Evolutionary conservation across 208 protist genomes (phyloP), one percentile per base, ranked within the genome.

Genomic region (Trypanosoma avium): DNA sequence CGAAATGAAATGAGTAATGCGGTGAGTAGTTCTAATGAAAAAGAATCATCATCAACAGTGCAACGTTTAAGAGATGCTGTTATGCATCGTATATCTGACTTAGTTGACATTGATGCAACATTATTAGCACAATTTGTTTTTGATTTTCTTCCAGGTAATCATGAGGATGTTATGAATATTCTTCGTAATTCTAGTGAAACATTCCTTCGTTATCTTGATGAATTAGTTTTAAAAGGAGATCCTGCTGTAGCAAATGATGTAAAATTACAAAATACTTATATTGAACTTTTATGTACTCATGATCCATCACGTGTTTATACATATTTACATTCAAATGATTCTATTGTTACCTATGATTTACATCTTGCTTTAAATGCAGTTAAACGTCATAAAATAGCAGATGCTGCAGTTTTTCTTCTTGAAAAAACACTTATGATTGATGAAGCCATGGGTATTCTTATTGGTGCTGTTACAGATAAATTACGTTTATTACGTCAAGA

Each of bases 241-340:
- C 49, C 57, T 22, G 35, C 40, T 0, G 75, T 86, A 8, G 50
- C 67, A 45, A 74, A 45, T 27, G 83, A 94, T 65, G 64, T 81
- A 46, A 75, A 72, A 32, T 54, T 94, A 53, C 88, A 94, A 63
- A 88, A 90, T 63, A 82, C 70, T 4, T 94, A 92, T 73, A 92
- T 94, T 77, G 85, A 88, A 68, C 75, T 94, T 0, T 68, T 92
- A 3, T 90, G 81, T 53, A 66, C 70, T 15, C 66, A 90, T 48
- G 66, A 79, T 2, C 82, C 88, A 33, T 40, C 32, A n/a, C 58
- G 72, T 0, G 88, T 94, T 17, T 87, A 84, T 68, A 22, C 55
- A 12, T 84, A 94, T 48, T 52, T 94, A 21, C 65, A 74, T 52
- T 30, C 67, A 15, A 46, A 75, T 12, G 83, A 77, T 29, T 63